phyloP scores from a whole-genome alignment of 2,329 filamentous ascomycete genomes.

The Thelonectria discophora region DNA sequence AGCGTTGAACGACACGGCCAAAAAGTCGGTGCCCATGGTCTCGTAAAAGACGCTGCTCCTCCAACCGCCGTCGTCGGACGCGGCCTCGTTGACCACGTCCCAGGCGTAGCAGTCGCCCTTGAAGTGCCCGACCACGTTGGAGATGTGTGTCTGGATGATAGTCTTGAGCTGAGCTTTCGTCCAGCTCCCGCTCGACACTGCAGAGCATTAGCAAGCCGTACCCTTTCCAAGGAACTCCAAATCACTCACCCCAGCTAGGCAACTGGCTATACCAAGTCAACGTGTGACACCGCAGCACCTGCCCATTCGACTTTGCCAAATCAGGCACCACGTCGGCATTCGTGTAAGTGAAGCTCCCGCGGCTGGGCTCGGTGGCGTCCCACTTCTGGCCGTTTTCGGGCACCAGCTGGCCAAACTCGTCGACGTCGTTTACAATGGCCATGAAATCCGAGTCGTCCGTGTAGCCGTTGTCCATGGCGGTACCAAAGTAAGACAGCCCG shows the following conservation, averaged over 20 bases:
- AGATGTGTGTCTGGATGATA: conserved; percentile 64
- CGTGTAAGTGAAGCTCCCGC: conserved; percentile 65
- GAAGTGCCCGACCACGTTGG: conserved; percentile 65
- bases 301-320: conserved; percentile 57
- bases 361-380: conserved; percentile 67
- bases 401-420: conserved; percentile 72
- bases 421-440: conserved; percentile 60
- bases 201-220: background rate
- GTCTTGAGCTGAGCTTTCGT: conserved; percentile 65
- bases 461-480: conserved; percentile 68
- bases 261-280: conserved; percentile 57
- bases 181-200: conserved; percentile 54
- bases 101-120: conserved; percentile 68
- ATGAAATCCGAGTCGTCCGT: conserved; percentile 64
- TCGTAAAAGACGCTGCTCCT: conserved; percentile 63
- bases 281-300: conserved; percentile 70
- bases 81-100: conserved; percentile 73
- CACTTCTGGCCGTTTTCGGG: conserved; percentile 72
- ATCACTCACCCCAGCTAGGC: conserved; percentile 40
- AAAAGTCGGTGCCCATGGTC: conserved; percentile 64
- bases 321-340: conserved; percentile 63
- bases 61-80: conserved; percentile 65
- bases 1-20: conserved; percentile 65
- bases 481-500: conserved; percentile 70
- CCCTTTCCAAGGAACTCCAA: background rate